phyloP scores from a whole-genome alignment of 257 asterid species.

The Plantago elongata region DNA sequence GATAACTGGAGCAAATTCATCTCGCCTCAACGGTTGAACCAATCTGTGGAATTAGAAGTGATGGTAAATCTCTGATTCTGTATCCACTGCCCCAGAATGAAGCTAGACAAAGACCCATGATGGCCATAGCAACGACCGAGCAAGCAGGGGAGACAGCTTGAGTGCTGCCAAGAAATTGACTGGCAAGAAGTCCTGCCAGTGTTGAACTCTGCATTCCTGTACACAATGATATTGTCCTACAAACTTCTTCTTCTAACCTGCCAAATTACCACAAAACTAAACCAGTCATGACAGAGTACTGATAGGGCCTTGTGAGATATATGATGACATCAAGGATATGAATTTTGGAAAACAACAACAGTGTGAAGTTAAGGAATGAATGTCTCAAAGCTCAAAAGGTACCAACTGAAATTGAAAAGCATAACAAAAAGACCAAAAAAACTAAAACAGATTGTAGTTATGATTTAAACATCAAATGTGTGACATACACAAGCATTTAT shows the following conservation, averaged over 20 bases:
- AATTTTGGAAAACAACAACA: not conserved
- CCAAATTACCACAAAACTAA: not conserved
- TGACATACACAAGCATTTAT: not conserved
- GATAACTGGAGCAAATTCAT: not conserved
- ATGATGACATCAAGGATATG: not conserved
- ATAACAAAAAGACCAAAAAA: not conserved
- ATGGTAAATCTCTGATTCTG: constrained; percentile 58
- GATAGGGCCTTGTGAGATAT: not conserved
- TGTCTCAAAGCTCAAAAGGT: too few species aligned
- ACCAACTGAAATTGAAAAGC: not conserved
- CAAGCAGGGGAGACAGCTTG: constrained; percentile 97
- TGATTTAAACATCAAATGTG: not conserved
- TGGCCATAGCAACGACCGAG: constrained; percentile 94
- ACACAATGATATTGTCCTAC: constrained; percentile 83
- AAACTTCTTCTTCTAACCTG: constrained; percentile 84
- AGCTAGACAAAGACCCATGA: constrained; percentile 96
- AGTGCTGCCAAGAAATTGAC: constrained; percentile 77
- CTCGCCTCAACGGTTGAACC: constrained; percentile 41
- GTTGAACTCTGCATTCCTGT: constrained; percentile 99
- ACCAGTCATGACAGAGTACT: not conserved
- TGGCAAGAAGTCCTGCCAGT: constrained; percentile 88
- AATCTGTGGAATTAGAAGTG: constrained; percentile 30
- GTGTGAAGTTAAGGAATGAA: not conserved
- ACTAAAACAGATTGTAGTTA: not conserved
- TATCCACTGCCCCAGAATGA: constrained; percentile 90